Conservation (phyloP, 2,329 filamentous ascomycete species). For the Trichoderma afroharzianum region DNA sequence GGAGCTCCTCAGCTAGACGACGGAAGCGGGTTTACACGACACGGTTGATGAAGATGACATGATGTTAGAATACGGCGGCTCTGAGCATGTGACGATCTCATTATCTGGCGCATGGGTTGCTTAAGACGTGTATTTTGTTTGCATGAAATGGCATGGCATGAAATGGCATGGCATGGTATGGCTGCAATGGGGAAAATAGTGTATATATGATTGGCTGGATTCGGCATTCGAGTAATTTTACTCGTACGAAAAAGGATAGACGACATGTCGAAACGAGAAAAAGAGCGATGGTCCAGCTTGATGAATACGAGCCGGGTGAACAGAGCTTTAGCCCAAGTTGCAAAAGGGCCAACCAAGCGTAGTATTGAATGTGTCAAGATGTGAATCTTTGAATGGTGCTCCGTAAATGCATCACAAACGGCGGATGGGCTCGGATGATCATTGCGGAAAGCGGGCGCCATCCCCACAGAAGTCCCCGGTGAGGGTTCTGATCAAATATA, state of each 20-base stretch:
- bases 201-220: neutral
- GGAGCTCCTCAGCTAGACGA: slow-evolving; percentile 67
- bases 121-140: neutral
- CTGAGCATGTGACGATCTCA: neutral
- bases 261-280: neutral
- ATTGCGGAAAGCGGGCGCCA: neutral
- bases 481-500: neutral
- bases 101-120: slow-evolving; percentile 4
- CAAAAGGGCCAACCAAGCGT: neutral
- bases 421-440: neutral
- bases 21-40: neutral
- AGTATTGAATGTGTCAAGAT: neutral
- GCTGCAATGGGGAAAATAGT: neutral
- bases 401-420: neutral
- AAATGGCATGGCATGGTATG: neutral
- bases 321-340: neutral
- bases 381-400: neutral
- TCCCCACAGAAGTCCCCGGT: neutral
- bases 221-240: neutral
- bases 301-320: neutral
- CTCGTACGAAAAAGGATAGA: neutral
- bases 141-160: neutral
- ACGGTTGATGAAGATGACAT: neutral
- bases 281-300: neutral
- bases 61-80: neutral